Conservation (phyloP, 768 basidiomycete genomes). For the Termitomyces sp. region DNA sequence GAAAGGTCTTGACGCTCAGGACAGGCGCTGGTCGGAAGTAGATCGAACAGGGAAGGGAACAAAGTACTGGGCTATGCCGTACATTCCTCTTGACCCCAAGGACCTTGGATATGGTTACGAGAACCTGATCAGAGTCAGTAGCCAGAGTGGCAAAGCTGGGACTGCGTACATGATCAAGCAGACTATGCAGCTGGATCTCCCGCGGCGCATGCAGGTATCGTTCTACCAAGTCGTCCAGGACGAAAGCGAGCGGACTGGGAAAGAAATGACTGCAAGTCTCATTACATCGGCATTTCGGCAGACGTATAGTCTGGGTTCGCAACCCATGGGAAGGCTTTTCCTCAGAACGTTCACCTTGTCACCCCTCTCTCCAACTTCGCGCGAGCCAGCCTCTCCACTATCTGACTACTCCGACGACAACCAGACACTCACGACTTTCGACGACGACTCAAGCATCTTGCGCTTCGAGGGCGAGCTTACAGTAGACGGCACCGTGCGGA, state of each 20-base stretch:
- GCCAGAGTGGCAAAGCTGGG: constrained; percentile 83
- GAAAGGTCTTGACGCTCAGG: constrained; percentile 74
- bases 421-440: constrained; percentile 21
- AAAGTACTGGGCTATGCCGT: constrained; percentile 71
- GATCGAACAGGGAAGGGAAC: constrained; percentile 34
- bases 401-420: constrained; percentile 44
- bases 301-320: constrained; percentile 58
- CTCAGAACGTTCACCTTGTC: constrained; percentile 59
- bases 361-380: constrained; percentile 30
- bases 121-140: constrained; percentile 85
- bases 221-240: constrained; percentile 77
- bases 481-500: constrained; percentile 59
- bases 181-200: constrained; percentile 67
- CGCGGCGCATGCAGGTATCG: constrained; percentile 73
- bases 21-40: constrained; percentile 43
- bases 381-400: constrained; percentile 31
- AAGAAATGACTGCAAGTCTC: constrained; percentile 74
- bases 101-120: constrained; percentile 83
- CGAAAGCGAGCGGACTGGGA: constrained; percentile 68
- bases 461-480: constrained; percentile 63
- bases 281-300: constrained; percentile 66
- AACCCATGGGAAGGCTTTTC: constrained; percentile 59
- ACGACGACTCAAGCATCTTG: constrained; percentile 13
- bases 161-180: constrained; percentile 81
- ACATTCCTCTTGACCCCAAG: constrained; percentile 80